Evolutionary conservation across 805 yeast species (phyloP).

Genomic region (Deakozyma indianensis): DNA sequence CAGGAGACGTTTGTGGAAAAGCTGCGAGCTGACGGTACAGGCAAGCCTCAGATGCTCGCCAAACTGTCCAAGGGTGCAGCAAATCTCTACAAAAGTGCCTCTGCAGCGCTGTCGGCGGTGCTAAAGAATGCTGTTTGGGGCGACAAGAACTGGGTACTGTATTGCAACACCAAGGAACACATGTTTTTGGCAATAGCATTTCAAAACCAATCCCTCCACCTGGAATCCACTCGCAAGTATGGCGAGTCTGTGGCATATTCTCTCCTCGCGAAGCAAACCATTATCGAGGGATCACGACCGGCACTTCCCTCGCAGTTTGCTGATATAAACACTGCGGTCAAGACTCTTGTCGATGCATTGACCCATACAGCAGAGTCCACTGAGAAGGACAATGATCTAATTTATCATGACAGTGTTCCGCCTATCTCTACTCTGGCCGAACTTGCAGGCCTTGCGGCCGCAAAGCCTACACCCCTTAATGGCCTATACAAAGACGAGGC

Average conservation of each 20-base stretch:
- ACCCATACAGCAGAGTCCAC: conserved; percentile 17
- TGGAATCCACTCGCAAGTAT: conserved; percentile 41
- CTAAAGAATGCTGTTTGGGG: conserved; percentile 26
- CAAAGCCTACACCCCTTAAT: conserved; percentile 39
- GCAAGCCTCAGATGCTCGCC: conserved; percentile 58
- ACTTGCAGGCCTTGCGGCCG: conserved; percentile 55
- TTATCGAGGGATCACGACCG: conserved; percentile 5
- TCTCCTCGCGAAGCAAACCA: background rate
- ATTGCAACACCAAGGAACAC: conserved; percentile 35
- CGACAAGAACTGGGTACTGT: conserved; percentile 33
- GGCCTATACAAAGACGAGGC: conserved; percentile 26
- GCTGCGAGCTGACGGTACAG: conserved; percentile 28
- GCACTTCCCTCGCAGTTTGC: background rate
- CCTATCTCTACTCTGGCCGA: conserved; percentile 43
- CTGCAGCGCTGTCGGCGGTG: conserved; percentile 24
- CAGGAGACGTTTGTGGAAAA: conserved; percentile 70
- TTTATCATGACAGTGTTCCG: conserved; percentile 72
- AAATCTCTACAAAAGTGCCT: conserved; percentile 38
- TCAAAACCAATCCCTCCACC: conserved; percentile 41
- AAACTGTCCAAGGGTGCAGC: conserved; percentile 57
- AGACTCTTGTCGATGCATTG: background rate
- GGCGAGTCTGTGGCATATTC: conserved; percentile 65
- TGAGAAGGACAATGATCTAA: conserved; percentile 77
- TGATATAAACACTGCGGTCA: background rate
- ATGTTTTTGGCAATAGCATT: conserved; percentile 47